Conservation (phyloP, 345 rosid genomes). For the Brassica cretica region DNA sequence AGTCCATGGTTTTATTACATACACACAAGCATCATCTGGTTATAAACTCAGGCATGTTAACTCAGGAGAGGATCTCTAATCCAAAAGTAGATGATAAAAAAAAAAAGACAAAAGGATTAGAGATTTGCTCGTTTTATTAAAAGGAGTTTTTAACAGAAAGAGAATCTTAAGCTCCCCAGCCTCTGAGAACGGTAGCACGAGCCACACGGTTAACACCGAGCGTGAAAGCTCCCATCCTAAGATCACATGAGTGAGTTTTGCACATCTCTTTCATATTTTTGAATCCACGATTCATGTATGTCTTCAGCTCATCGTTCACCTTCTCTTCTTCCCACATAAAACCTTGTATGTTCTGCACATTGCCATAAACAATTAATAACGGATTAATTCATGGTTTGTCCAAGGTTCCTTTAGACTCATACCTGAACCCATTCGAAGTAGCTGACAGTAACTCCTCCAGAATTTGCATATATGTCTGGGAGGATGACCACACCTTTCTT, state of each 20-base stretch:
- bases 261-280: slow-evolving; percentile 88
- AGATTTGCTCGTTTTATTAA: slow-evolving; percentile 25
- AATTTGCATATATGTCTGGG: slow-evolving; percentile 93
- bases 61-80: not conserved
- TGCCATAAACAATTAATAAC: slow-evolving; percentile 9
- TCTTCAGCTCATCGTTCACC: slow-evolving; percentile 75
- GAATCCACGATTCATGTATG: slow-evolving; percentile 82
- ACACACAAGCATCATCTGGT: slow-evolving; percentile 27
- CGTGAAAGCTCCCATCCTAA: slow-evolving; percentile 98
- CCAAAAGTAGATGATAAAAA: not conserved
- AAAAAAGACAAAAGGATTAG: not conserved
- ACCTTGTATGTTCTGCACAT: slow-evolving; percentile 89
- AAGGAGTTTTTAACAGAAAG: not conserved
- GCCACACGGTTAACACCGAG: slow-evolving; percentile 96
- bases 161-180: slow-evolving; percentile 79
- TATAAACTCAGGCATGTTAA: slow-evolving; percentile 20
- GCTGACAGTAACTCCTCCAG: slow-evolving; percentile 97
- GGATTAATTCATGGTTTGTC: not conserved
- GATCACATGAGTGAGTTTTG: slow-evolving; percentile 75
- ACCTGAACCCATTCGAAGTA: slow-evolving; percentile 99
- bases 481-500: slow-evolving; percentile 96
- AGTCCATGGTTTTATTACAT: not conserved
- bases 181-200: slow-evolving; percentile 81
- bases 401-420: slow-evolving; percentile 20
- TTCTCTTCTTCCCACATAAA: slow-evolving; percentile 98